Conservation (phyloP, 2,329 filamentous ascomycete species). For the Arthrobotrys conoides region DNA sequence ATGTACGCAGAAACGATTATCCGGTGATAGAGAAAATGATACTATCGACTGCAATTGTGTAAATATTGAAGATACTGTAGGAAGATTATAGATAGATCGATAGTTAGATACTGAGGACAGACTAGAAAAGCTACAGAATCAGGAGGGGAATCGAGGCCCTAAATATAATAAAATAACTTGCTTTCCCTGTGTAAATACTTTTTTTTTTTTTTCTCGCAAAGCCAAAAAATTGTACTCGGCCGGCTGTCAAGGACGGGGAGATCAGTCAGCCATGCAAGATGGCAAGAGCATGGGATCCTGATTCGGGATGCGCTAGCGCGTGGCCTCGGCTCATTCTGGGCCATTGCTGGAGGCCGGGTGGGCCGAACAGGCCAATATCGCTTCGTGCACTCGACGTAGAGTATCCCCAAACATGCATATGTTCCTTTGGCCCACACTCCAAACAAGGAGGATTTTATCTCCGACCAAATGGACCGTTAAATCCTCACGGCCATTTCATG, state of each 20-base stretch:
- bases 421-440: slow-evolving; percentile 16
- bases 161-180: slow-evolving; percentile 49
- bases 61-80: not conserved
- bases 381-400: slow-evolving; percentile 4
- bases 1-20: not conserved
- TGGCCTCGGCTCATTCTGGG: slow-evolving; percentile 23
- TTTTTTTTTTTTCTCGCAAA: slow-evolving; percentile 43
- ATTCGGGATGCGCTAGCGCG: slow-evolving; percentile 34
- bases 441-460: slow-evolving; percentile 37
- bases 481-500: slow-evolving; percentile 11
- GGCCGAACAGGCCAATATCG: slow-evolving; percentile 29
- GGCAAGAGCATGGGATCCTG: slow-evolving; percentile 31
- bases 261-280: slow-evolving; percentile 19
- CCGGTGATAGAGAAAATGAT: not conserved
- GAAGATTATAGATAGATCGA: slow-evolving; percentile 5
- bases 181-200: slow-evolving; percentile 14
- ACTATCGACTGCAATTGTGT: not conserved
- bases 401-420: not conserved
- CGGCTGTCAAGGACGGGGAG: slow-evolving; percentile 36
- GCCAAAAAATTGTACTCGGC: slow-evolving; percentile 42
- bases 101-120: slow-evolving; percentile 24
- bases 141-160: slow-evolving; percentile 57
- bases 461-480: slow-evolving; percentile 3
- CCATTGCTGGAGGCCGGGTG: slow-evolving; percentile 18
- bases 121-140: slow-evolving; percentile 4